Conservation (phyloP, 805 yeast species). For the Saccharomycopsis fodiens region DNA sequence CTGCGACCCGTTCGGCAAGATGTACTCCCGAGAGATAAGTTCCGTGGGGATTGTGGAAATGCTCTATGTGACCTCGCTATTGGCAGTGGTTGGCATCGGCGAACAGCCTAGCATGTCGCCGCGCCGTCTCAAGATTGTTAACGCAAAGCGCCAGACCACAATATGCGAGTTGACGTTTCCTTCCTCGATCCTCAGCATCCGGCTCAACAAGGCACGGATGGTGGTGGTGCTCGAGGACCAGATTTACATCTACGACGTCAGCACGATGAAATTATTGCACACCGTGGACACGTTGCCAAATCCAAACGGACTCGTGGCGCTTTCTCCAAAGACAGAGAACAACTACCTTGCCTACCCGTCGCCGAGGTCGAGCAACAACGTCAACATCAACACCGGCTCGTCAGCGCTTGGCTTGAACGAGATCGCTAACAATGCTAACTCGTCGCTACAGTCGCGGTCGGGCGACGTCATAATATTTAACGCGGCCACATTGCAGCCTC, state of each 20-base stretch:
- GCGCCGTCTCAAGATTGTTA: slow-evolving; percentile 73
- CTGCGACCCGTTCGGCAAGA: slow-evolving; percentile 59
- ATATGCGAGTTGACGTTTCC: slow-evolving; percentile 74
- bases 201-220: slow-evolving; percentile 57
- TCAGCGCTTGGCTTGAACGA: neutral
- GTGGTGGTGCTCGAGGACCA: slow-evolving; percentile 57
- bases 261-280: slow-evolving; percentile 57
- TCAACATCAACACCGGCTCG: neutral
- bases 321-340: slow-evolving; percentile 45
- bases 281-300: slow-evolving; percentile 42
- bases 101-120: slow-evolving; percentile 65
- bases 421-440: slow-evolving; percentile 11
- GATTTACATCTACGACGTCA: slow-evolving; percentile 64
- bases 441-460: slow-evolving; percentile 26
- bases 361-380: slow-evolving; percentile 44
- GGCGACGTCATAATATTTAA: slow-evolving; percentile 69
- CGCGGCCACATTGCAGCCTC: slow-evolving; percentile 51
- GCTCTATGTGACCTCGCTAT: slow-evolving; percentile 65
- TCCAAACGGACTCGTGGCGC: slow-evolving; percentile 51
- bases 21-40: slow-evolving; percentile 27
- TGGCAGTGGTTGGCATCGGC: slow-evolving; percentile 68
- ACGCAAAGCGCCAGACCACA: slow-evolving; percentile 54
- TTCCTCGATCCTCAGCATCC: slow-evolving; percentile 49
- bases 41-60: slow-evolving; percentile 53
- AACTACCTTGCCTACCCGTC: slow-evolving; percentile 67